Evolutionary conservation across 768 basidiomycete genomes (phyloP).

Genomic region (Pleurotus sapidus): DNA sequence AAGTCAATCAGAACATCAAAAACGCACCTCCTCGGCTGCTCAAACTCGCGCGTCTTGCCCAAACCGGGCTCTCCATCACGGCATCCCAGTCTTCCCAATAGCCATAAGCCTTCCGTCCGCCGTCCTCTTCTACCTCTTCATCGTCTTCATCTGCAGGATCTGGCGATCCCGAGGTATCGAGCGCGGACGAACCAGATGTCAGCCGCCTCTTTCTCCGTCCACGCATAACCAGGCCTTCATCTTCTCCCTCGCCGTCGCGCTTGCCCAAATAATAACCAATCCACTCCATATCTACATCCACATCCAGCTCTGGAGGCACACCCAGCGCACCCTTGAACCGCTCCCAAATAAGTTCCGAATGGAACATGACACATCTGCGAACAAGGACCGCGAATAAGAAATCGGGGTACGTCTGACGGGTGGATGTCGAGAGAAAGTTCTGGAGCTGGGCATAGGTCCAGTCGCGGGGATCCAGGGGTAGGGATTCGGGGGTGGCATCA

Average conservation of each 20-base stretch:
- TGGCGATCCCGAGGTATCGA: slow-evolving; percentile 5
- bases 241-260: slow-evolving; percentile 23
- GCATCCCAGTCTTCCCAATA: slow-evolving; percentile 47
- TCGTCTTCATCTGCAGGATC: slow-evolving; percentile 16
- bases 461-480: slow-evolving; percentile 52
- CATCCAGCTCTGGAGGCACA: slow-evolving; percentile 80
- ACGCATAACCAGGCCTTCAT: slow-evolving; percentile 6
- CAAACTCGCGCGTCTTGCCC: background rate
- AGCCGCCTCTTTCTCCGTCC: slow-evolving; percentile 14
- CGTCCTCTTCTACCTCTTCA: slow-evolving; percentile 40
- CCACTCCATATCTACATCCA: slow-evolving; percentile 39
- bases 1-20: too few relatives aligned
- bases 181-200: slow-evolving; percentile 9
- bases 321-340: slow-evolving; percentile 85
- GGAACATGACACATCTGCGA: slow-evolving; percentile 71
- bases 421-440: slow-evolving; percentile 61
- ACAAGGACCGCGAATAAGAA: slow-evolving; percentile 69
- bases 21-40: background rate
- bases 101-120: slow-evolving; percentile 32
- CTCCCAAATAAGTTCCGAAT: slow-evolving; percentile 90
- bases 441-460: slow-evolving; percentile 77
- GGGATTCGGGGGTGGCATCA: slow-evolving; percentile 19
- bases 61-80: slow-evolving; percentile 35
- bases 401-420: slow-evolving; percentile 65
- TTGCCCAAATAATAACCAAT: slow-evolving; percentile 15